Conservation (phyloP, 1,139 yeast species). For the Entelexis paramagnoliae region DNA sequence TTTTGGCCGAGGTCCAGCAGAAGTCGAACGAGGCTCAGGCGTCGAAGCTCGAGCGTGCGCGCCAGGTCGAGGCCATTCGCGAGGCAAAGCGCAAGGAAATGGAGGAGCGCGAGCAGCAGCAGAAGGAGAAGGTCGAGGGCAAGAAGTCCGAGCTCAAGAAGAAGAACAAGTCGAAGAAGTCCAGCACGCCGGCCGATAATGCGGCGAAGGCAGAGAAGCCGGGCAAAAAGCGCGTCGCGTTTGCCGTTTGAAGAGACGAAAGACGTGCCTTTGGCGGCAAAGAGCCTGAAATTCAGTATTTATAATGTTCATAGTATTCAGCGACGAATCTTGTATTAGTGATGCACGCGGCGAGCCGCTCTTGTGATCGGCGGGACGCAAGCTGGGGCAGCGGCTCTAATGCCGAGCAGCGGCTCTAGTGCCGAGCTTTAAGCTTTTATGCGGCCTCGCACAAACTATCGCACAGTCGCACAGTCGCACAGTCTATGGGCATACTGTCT, state of each 20-base stretch:
- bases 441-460: no score
- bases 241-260: neutral
- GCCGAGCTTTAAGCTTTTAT: no score
- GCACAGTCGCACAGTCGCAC: no score
- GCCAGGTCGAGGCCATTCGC: slow-evolving; percentile 80
- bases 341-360: no score
- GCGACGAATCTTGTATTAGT: no score
- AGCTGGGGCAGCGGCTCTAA: no score
- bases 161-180: slow-evolving; percentile 22
- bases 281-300: no score
- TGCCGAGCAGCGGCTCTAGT: no score
- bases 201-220: neutral
- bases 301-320: no score
- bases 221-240: slow-evolving; percentile 13
- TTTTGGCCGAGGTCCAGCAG: slow-evolving; percentile 73
- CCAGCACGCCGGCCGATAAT: neutral
- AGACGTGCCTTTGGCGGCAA: no score
- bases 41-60: slow-evolving; percentile 79
- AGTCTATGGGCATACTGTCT: no score
- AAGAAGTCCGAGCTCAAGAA: slow-evolving; percentile 70
- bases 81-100: slow-evolving; percentile 78
- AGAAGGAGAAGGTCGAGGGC: slow-evolving; percentile 56
- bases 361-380: no score
- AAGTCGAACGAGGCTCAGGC: slow-evolving; percentile 73
- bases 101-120: slow-evolving; percentile 68